Percentiles rank a stretch among this genome's conserved stretches.
Conservation (phyloP, 2,329 filamentous ascomycete species). For the Apiospora koreana region DNA sequence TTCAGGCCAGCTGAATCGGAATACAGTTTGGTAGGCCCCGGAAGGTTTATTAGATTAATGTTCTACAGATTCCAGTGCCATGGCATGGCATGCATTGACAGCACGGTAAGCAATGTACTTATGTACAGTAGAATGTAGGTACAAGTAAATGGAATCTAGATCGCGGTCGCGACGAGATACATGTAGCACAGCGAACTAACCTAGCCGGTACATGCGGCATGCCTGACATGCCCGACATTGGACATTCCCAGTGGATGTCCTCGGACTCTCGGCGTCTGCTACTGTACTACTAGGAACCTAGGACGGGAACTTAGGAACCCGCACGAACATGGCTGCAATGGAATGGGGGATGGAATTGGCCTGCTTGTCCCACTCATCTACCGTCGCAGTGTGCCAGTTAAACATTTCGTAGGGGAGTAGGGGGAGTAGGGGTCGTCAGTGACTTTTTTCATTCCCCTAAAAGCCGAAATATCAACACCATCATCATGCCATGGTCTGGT, state of each 20-base stretch:
- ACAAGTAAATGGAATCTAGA: neutral
- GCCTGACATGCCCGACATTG: neutral
- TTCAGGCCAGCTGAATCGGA: neutral
- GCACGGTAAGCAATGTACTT: too few species aligned
- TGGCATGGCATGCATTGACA: too few species aligned
- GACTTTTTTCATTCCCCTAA: slow-evolving; percentile 22
- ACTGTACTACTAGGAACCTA: too few species aligned
- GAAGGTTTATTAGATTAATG: neutral
- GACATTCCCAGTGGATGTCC: neutral
- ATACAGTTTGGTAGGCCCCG: neutral
- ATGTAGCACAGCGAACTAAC: neutral
- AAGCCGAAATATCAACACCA: neutral
- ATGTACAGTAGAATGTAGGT: neutral
- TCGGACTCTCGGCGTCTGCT: slow-evolving; percentile 2
- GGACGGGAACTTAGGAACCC: too few species aligned
- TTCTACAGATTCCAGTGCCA: neutral
- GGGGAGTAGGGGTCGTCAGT: neutral
- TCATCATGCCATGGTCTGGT: slow-evolving; percentile 1
- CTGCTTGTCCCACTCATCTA: neutral
- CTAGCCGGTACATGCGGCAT: neutral
- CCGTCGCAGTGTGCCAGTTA: neutral
- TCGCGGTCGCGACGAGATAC: neutral
- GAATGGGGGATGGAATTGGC: too few species aligned
- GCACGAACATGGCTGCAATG: too few species aligned
- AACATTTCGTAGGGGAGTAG: neutral